These are phyloP conservation scores for Aspergillus homomorphus DNA, from an alignment of 495 filamentous ascomycete species.

Conservation along the genomic window DNA sequence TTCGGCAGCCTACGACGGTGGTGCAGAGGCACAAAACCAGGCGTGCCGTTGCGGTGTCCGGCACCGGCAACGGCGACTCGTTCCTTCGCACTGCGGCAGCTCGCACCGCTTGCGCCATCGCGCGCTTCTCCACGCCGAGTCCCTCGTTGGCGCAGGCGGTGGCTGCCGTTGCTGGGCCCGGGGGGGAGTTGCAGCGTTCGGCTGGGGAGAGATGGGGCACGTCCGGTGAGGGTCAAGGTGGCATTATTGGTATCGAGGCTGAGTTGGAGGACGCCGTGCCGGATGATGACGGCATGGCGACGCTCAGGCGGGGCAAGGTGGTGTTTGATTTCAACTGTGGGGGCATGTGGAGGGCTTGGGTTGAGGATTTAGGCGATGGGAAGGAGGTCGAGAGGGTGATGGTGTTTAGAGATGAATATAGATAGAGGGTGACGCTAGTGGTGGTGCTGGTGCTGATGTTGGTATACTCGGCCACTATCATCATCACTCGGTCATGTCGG, in stretches of 20 bases:
- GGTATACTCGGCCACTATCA: too few relatives aligned
- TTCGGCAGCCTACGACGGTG: background rate
- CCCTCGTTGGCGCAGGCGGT: conserved; percentile 48
- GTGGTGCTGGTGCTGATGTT: too few relatives aligned
- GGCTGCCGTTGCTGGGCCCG: conserved; percentile 60
- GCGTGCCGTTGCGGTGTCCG: conserved; percentile 68
- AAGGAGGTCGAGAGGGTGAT: conserved; percentile 52
- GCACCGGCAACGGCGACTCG: conserved; percentile 88
- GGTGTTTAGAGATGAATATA: conserved; percentile 55
- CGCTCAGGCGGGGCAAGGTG: conserved; percentile 47
- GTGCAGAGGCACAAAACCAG: background rate
- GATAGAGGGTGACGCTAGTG: conserved; percentile 6
- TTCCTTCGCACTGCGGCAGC: conserved; percentile 74
- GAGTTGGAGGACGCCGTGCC: conserved; percentile 29
- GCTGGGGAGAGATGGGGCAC: conserved; percentile 73
- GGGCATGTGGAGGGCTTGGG: conserved; percentile 84
- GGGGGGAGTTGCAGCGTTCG: conserved; percentile 71
- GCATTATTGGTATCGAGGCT: conserved; percentile 82
- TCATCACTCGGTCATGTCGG: too few relatives aligned
- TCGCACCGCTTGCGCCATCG: conserved; percentile 69
- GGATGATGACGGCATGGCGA: conserved; percentile 25
- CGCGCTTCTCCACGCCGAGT: conserved; percentile 54
- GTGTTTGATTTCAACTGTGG: conserved; percentile 80
- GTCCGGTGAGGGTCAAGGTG: conserved; percentile 79
- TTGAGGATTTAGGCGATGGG: conserved; percentile 67